A percentile compares a stretch with the other conserved stretches of the same genome.
phyloP scores from a whole-genome alignment of 176 grass and related monocot species.

The Musa acuminata region DNA sequence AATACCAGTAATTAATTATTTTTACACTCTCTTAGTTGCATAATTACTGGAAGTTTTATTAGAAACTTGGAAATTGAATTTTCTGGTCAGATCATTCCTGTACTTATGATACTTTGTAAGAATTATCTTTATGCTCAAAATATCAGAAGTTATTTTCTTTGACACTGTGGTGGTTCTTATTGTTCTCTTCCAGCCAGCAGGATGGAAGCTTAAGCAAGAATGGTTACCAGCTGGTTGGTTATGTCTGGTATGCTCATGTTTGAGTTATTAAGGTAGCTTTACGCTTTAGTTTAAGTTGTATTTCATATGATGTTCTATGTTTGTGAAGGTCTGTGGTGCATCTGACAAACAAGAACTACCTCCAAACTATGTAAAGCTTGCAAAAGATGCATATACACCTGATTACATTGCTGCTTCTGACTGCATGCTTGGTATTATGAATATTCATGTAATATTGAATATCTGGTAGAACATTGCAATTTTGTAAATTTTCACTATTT shows the following conservation, averaged over 20 bases:
- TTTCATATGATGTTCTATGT: constrained; percentile 12
- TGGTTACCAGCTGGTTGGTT: constrained; percentile 88
- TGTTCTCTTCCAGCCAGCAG: constrained; percentile 55
- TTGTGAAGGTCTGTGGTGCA: constrained; percentile 87
- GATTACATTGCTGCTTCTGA: constrained; percentile 93
- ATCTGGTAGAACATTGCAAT: not conserved
- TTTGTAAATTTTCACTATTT: not conserved
- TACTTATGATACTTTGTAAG: not conserved
- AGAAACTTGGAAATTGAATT: not conserved
- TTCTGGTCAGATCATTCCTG: not conserved
- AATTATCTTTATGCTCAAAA: not conserved
- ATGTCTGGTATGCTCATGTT: constrained; percentile 72
- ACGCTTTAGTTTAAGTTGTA: not conserved
- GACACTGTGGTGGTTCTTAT: not conserved
- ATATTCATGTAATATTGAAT: not conserved
- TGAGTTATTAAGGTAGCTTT: not conserved
- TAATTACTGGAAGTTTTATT: not conserved
- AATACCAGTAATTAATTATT: not conserved
- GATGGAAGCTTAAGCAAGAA: constrained; percentile 86
- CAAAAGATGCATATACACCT: constrained; percentile 95
- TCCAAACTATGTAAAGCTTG: constrained; percentile 87
- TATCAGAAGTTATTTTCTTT: not conserved
- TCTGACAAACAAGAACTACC: constrained; percentile 76
- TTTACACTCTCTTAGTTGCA: not conserved
- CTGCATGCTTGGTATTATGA: constrained; percentile 85